A percentile compares a stretch with the other conserved stretches of the same genome.
phyloP scores from a whole-genome alignment of 257 asterid genomes.

The Gentiana macrophylla region DNA sequence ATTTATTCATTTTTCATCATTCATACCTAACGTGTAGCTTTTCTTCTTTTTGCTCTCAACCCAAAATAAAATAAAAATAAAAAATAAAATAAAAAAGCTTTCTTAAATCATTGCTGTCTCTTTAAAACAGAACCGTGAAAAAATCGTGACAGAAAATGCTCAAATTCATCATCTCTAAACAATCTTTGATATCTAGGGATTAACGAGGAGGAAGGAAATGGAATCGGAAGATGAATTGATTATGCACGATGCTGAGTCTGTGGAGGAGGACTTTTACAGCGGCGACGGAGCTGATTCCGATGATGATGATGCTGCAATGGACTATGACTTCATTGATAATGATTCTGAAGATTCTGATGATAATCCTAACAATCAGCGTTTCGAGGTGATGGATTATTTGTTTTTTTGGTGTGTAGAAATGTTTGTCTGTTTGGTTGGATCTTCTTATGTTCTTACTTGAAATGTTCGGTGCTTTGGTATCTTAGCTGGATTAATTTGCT shows the following conservation, averaged over 20 bases:
- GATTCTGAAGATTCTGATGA: slow-evolving; percentile 79
- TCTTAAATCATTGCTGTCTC: neutral
- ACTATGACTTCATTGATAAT: slow-evolving; percentile 61
- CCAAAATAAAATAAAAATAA: slow-evolving; percentile 5
- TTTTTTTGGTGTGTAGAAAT: neutral
- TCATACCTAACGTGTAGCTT: neutral
- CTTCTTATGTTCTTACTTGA: neutral
- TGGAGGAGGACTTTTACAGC: slow-evolving; percentile 45
- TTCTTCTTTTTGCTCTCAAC: slow-evolving; percentile 4
- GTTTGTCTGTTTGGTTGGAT: neutral
- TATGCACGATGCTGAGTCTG: slow-evolving; percentile 36
- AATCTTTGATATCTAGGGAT: neutral
- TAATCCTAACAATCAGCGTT: slow-evolving; percentile 39
- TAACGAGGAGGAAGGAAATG: slow-evolving; percentile 16
- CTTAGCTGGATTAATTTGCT: neutral
- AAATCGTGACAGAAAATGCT: neutral
- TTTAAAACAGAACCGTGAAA: no score
- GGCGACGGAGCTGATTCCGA: slow-evolving; percentile 55
- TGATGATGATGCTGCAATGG: slow-evolving; percentile 46
- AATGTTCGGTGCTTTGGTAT: neutral
- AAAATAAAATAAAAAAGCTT: neutral
- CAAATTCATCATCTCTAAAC: neutral
- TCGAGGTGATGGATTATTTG: slow-evolving; percentile 34
- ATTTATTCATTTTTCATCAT: neutral
- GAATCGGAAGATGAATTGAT: slow-evolving; percentile 67